Conservation (phyloP, 2,329 filamentous ascomycete genomes). For the Pyrenochaeta sp. region DNA sequence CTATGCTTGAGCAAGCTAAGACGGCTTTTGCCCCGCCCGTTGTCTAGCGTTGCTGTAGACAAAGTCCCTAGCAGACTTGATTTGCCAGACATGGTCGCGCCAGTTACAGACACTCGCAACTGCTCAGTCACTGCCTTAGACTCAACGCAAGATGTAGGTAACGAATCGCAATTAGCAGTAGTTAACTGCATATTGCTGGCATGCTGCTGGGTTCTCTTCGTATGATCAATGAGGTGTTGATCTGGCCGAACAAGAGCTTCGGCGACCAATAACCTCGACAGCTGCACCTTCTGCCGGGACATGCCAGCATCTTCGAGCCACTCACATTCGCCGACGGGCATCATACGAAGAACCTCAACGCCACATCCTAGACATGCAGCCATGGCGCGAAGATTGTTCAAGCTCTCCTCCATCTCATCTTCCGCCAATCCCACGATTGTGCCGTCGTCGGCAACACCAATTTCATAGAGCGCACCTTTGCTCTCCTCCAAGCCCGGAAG, state of each 20-base stretch:
- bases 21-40: constrained; percentile 88
- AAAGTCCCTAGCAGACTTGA: constrained; percentile 89
- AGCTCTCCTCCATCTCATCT: constrained; percentile 91
- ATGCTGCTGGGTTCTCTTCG: constrained; percentile 17
- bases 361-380: constrained; percentile 89
- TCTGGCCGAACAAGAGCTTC: constrained; percentile 85
- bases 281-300: constrained; percentile 22
- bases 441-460: constrained; percentile 94
- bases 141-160: constrained; percentile 2
- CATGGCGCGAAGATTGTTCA: constrained; percentile 87
- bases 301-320: constrained; percentile 64
- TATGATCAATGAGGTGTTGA: constrained; percentile 35
- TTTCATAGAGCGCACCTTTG: constrained; percentile 92
- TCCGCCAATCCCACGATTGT: constrained; percentile 86
- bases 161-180: background rate
- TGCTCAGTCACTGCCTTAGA: constrained; percentile 61
- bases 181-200: background rate
- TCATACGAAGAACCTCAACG: constrained; percentile 81
- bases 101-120: constrained; percentile 84
- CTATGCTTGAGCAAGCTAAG: constrained; percentile 89
- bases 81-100: constrained; percentile 90
- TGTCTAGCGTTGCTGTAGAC: constrained; percentile 87
- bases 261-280: constrained; percentile 77
- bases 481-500: constrained; percentile 88
- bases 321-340: constrained; percentile 86